These are phyloP conservation scores for Ophiostoma angusticollis DNA, from an alignment of 2,329 filamentous ascomycete species.

Conservation along the genomic window DNA sequence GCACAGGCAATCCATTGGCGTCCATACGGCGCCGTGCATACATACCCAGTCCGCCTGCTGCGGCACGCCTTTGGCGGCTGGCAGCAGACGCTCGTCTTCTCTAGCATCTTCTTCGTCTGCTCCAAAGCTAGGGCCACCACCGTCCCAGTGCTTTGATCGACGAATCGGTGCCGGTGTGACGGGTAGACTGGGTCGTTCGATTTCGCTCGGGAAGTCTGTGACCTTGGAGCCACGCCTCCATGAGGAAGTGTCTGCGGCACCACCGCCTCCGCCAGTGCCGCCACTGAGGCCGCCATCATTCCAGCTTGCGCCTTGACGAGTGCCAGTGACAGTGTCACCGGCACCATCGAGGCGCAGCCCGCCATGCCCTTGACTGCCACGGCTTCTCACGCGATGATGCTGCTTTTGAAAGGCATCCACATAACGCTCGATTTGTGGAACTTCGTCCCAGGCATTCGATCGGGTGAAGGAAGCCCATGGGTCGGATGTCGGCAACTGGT, in stretches of 20 bases:
- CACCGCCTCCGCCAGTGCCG: neutral
- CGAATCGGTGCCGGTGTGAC: constrained; percentile 78
- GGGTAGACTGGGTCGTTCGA: constrained; percentile 75
- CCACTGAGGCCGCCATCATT: neutral
- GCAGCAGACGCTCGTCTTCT: constrained; percentile 40
- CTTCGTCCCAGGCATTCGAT: constrained; percentile 85
- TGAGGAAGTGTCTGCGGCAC: constrained; percentile 14
- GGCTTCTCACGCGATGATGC: constrained; percentile 25
- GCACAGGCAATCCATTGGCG: constrained; percentile 40
- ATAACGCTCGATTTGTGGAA: constrained; percentile 78
- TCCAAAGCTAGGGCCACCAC: constrained; percentile 26
- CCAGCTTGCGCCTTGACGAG: neutral
- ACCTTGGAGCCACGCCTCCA: constrained; percentile 44
- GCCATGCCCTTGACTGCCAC: constrained; percentile 13
- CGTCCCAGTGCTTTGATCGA: constrained; percentile 54
- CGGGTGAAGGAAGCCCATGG: constrained; percentile 64
- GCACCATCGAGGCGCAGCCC: constrained; percentile 16
- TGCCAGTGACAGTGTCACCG: constrained; percentile 15
- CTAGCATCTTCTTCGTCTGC: constrained; percentile 39
- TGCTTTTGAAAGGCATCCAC: constrained; percentile 63
- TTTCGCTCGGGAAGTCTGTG: constrained; percentile 75
- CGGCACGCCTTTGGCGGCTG: constrained; percentile 70
- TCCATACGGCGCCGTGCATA: constrained; percentile 43
- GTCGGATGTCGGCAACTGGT: constrained; percentile 32
- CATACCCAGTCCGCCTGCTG: constrained; percentile 90